Percentiles rank a stretch among this genome's conserved stretches.
These are phyloP conservation scores for Leptodontidium sp. DNA, from an alignment of 2,329 filamentous ascomycete species.

Conservation along the genomic window DNA sequence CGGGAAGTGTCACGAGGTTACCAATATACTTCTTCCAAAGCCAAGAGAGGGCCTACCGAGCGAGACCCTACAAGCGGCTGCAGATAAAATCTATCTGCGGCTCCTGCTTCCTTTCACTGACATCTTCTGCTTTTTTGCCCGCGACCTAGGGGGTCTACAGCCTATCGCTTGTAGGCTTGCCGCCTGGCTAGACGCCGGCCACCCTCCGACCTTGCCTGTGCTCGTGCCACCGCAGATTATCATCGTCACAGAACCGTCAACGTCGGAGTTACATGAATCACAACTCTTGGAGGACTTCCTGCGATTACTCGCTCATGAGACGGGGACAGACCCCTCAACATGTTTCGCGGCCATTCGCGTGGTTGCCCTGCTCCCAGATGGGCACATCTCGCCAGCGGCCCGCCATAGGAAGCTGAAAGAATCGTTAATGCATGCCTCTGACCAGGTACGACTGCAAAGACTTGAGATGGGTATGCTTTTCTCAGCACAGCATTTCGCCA, in stretches of 20 bases:
- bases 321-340: background rate
- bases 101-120: background rate
- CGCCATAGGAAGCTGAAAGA: slow-evolving; percentile 8
- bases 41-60: background rate
- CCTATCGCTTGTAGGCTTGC: background rate
- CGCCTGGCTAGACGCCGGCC: background rate
- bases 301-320: slow-evolving; percentile 4
- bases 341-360: slow-evolving; percentile 3
- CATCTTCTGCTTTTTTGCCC: slow-evolving; percentile 2
- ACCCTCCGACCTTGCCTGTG: background rate
- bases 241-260: background rate
- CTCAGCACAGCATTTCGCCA: background rate
- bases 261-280: background rate
- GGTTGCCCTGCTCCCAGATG: background rate
- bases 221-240: too few relatives aligned
- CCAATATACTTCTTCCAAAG: too few relatives aligned
- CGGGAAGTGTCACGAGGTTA: too few relatives aligned
- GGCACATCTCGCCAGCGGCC: too few relatives aligned
- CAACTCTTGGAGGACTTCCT: slow-evolving; percentile 4
- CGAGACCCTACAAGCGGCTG: background rate
- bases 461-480: slow-evolving; percentile 6
- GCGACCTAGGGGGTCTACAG: background rate
- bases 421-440: background rate
- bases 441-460: background rate
- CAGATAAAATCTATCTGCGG: background rate